These are phyloP conservation scores for Pleurotus tuoliensis DNA, from an alignment of 768 basidiomycete species.

Conservation along the genomic window DNA sequence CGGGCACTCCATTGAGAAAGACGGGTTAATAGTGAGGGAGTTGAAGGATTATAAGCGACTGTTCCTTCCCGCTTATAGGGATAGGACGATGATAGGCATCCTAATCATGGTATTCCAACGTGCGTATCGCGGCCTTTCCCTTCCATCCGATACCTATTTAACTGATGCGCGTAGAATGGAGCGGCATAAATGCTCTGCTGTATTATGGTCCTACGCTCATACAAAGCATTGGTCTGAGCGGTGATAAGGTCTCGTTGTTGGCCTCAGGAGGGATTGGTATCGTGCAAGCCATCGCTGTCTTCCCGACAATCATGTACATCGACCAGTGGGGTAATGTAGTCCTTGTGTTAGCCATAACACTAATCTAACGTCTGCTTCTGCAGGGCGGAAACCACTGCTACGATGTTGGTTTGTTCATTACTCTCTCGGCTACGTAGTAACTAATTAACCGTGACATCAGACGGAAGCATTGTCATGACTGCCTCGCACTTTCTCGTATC, in stretches of 20 bases:
- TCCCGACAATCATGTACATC: conserved; percentile 70
- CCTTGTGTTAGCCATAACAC: neutral
- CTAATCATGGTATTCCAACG: conserved; percentile 84
- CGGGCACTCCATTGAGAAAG: conserved; percentile 26
- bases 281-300: conserved; percentile 70
- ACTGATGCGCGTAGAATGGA: conserved; percentile 60
- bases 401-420: conserved; percentile 30
- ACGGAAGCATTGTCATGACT: conserved; percentile 63
- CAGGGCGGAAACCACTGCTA: conserved; percentile 64
- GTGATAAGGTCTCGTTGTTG: conserved; percentile 57
- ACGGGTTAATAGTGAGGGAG: conserved; percentile 41
- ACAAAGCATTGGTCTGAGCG: conserved; percentile 55
- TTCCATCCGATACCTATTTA: neutral
- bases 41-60: conserved; percentile 28
- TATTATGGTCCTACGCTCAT: conserved; percentile 81
- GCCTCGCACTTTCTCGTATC: conserved; percentile 64
- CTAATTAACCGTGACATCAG: conserved; percentile 11
- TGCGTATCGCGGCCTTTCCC: conserved; percentile 25
- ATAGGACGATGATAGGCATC: conserved; percentile 66
- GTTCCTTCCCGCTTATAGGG: conserved; percentile 48
- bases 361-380: neutral
- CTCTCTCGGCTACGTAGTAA: neutral
- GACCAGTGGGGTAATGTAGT: conserved; percentile 50
- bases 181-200: conserved; percentile 79
- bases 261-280: conserved; percentile 78